Evolutionary conservation across 208 protist species (phyloP), one percentile per base, ranked within the genome.

Genomic region (Sergeia podlipaevii): DNA sequence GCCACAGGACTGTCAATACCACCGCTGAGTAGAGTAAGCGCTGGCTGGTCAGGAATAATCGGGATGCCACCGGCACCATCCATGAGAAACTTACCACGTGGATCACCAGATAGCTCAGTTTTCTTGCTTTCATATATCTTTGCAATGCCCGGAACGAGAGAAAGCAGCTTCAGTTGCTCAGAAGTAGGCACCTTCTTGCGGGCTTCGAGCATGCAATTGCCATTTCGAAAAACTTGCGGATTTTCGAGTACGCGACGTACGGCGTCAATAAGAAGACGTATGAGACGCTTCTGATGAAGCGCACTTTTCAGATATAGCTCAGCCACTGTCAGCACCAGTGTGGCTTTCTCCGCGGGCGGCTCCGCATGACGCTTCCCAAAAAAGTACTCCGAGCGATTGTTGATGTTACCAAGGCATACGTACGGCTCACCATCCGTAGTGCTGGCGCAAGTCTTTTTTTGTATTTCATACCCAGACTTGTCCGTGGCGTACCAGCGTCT

Each of bases 1-100:
- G 85, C 85, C 15, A 93, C 82, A 23, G 85, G 85, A 64, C 81
- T 90, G 68, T 93, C 85, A 41, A 90, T 89, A 50, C 85, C 85
- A 44, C 85, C 85, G 47, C 77, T 87, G 59, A 93, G 72, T 32
- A 90, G 70, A n/a, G 70, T 59, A 18, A 93, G 70, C 29, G 65
- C 79, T 10, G 57, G 64, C 42, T 86, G 72, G 18, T 88, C 70
- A 1, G 74, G 70, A 4, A 71, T 58, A 41, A 85, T 82, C 6
- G 83, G 83, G 20, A 88, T 77, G 20, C 83, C 83, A n/a, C 81
- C 79, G 27, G 70, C 71, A 21, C 83, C 83, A 29, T 78, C 70
- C 41, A 58, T 49, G 37, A 91, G 68, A 33, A 71, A 50, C 30
- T 30, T 51, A 1, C 76, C 83, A 21, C 79, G 72, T 20, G 74